phyloP scores from a whole-genome alignment of 768 basidiomycete genomes.

The Leccinum incarnatum region DNA sequence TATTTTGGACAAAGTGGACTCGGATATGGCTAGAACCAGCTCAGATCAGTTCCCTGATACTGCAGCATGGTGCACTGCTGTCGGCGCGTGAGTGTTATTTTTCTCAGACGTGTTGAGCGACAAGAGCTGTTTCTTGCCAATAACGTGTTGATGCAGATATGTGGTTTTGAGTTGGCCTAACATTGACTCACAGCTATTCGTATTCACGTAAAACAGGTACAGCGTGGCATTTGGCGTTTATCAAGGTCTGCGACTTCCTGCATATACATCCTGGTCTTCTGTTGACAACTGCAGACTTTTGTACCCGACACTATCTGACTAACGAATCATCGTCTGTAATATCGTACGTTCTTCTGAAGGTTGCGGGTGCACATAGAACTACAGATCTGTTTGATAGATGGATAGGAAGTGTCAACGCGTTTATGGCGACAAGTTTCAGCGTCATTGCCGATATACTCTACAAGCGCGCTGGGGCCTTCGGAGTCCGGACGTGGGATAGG shows the following conservation, averaged over 20 bases:
- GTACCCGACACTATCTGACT: slow-evolving; percentile 34
- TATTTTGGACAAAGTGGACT: slow-evolving; percentile 1
- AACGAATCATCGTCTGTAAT: slow-evolving; percentile 30
- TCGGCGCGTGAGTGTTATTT: slow-evolving; percentile 19
- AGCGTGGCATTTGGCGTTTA: slow-evolving; percentile 38
- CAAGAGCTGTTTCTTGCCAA: not conserved
- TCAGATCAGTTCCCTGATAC: slow-evolving; percentile 21
- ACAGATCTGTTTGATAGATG: slow-evolving; percentile 24
- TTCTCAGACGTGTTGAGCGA: not conserved
- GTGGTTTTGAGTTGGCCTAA: slow-evolving; percentile 30
- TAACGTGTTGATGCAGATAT: slow-evolving; percentile 32
- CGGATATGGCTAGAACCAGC: not conserved
- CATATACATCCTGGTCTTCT: not conserved
- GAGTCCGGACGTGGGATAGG: slow-evolving; percentile 33
- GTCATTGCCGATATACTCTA: slow-evolving; percentile 44
- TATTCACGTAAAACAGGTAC: slow-evolving; percentile 24
- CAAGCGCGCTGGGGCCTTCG: not conserved
- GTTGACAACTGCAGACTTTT: slow-evolving; percentile 33
- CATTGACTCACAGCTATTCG: not conserved
- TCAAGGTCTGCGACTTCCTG: slow-evolving; percentile 28
- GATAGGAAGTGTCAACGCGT: slow-evolving; percentile 49
- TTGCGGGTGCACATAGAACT: not conserved
- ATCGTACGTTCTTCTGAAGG: not conserved
- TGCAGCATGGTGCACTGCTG: slow-evolving; percentile 22
- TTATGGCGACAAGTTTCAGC: slow-evolving; percentile 31